Evolutionary conservation across 371 early-diverging fungal genomes (phyloP).

Genomic region (Actinomucor elegans): DNA sequence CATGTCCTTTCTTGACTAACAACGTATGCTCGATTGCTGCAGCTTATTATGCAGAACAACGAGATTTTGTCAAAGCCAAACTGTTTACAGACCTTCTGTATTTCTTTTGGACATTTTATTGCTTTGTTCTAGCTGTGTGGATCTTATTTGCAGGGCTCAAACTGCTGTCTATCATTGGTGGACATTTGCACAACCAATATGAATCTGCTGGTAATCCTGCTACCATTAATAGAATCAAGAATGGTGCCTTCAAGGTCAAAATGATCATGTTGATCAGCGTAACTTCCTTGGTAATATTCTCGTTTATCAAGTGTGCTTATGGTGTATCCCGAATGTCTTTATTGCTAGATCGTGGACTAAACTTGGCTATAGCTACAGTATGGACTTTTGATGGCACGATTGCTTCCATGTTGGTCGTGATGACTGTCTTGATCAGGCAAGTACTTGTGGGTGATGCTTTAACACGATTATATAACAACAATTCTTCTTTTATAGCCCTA

Average conservation of each 20-base stretch:
- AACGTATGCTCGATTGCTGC: conserved; percentile 31
- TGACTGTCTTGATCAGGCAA: conserved; percentile 17
- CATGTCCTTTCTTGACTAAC: conserved; percentile 35
- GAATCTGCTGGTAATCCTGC: not conserved
- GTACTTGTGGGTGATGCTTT: no score
- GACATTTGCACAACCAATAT: conserved; percentile 10
- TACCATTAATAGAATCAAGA: conserved; percentile 2
- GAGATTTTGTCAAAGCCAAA: conserved; percentile 17
- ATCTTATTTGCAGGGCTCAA: conserved; percentile 13
- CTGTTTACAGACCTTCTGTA: conserved; percentile 29
- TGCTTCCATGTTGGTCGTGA: conserved; percentile 5
- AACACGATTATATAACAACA: no score
- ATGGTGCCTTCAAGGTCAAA: conserved; percentile 15
- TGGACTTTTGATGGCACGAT: conserved; percentile 21
- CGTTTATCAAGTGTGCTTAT: conserved; percentile 15
- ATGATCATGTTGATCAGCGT: conserved; percentile 10
- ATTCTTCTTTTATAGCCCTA: conserved; percentile 3
- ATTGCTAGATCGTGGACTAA: not conserved
- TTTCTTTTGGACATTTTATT: conserved; percentile 32
- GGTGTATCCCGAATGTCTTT: conserved; percentile 4
- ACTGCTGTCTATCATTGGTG: conserved; percentile 8
- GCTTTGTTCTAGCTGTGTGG: conserved; percentile 3
- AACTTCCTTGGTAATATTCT: conserved; percentile 5
- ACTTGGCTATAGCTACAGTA: conserved; percentile 5
- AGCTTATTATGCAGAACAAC: conserved; percentile 29